phyloP scores from a whole-genome alignment of 2,329 filamentous ascomycete genomes.

The Diaporthe vaccinii region DNA sequence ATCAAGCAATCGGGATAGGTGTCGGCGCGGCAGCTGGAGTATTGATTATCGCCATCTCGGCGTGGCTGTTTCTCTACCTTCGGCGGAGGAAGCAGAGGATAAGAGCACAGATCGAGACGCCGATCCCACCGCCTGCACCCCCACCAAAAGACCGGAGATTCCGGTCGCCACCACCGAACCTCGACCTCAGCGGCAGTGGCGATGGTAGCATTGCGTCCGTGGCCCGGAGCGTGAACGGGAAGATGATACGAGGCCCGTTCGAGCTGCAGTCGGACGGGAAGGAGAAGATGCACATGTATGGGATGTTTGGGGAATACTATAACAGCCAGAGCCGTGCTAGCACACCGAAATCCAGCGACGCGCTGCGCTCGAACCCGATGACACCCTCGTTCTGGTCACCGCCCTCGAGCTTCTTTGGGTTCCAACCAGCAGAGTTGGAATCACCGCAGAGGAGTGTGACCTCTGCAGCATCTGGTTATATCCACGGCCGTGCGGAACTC shows the following conservation, averaged over 20 bases:
- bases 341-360: constrained; percentile 24
- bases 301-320: constrained; percentile 19
- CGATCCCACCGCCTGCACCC: constrained; percentile 19
- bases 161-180: constrained; percentile 15
- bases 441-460: constrained; percentile 31
- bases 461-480: constrained; percentile 5
- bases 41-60: constrained; percentile 41
- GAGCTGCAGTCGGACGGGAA: constrained; percentile 30
- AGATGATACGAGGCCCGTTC: constrained; percentile 36
- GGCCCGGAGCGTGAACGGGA: constrained; percentile 28
- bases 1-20: constrained; percentile 46
- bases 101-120: constrained; percentile 31
- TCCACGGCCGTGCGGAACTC: constrained; percentile 20
- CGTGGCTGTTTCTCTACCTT: constrained; percentile 44
- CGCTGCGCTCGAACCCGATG: constrained; percentile 7
- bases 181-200: background rate
- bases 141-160: constrained; percentile 35
- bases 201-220: constrained; percentile 25
- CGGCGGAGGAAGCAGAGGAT: constrained; percentile 43
- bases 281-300: constrained; percentile 18
- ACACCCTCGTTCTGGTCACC: constrained; percentile 33
- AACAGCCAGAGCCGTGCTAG: constrained; percentile 29
- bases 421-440: constrained; percentile 39
- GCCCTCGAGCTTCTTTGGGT: constrained; percentile 29
- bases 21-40: constrained; percentile 44